These are phyloP conservation scores for Salix udensis DNA, from an alignment of 345 rosid species.

Conservation along the genomic window DNA sequence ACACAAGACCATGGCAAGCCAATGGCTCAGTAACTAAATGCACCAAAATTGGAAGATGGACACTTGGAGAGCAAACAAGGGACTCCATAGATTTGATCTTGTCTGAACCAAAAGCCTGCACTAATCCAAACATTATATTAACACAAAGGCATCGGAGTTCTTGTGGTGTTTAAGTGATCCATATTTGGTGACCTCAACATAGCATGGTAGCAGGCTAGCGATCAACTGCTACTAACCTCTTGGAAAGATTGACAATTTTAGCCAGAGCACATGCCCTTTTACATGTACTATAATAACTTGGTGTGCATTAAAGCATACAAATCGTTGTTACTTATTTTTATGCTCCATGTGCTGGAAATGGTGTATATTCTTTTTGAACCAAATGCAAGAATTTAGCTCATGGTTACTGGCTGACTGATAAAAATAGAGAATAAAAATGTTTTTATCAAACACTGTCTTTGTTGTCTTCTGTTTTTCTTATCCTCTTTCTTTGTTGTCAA, in stretches of 20 bases:
- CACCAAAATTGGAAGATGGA: slow-evolving; percentile 52
- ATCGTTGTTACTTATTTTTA: too few species aligned
- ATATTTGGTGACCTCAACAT: neutral
- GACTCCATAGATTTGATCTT: slow-evolving; percentile 41
- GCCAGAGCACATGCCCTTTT: neutral
- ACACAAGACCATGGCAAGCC: slow-evolving; percentile 78
- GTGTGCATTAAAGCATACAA: neutral
- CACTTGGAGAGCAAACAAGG: slow-evolving; percentile 38
- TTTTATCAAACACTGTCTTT: too few species aligned
- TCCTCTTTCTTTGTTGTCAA: too few species aligned
- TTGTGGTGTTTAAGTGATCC: neutral
- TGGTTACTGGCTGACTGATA: too few species aligned
- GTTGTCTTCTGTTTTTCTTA: too few species aligned
- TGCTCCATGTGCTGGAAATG: too few species aligned
- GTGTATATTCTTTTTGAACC: too few species aligned
- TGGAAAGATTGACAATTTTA: neutral
- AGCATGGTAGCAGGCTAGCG: neutral
- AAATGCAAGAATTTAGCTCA: too few species aligned
- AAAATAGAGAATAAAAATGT: too few species aligned
- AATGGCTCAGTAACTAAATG: slow-evolving; percentile 76
- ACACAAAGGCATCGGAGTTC: neutral
- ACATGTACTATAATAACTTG: neutral
- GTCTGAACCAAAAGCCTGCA: slow-evolving; percentile 68
- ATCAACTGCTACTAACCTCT: neutral
- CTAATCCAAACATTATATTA: slow-evolving; percentile 11